Evolutionary conservation across 768 basidiomycete genomes (phyloP), one percentile per base, ranked within the genome.

Genomic region (Auriscalpium microsporum): DNA sequence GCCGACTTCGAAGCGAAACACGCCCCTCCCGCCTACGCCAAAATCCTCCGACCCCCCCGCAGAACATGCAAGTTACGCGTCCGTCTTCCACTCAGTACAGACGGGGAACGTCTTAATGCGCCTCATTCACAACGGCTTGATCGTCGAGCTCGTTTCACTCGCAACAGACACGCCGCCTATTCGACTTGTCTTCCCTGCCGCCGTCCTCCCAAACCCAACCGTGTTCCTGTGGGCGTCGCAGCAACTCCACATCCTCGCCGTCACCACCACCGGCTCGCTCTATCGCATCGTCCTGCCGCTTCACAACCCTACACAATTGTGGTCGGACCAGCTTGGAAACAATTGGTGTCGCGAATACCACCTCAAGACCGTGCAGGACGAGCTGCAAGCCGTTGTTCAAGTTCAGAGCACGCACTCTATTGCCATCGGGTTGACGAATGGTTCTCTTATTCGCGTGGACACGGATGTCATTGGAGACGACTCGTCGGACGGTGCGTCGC

Each of bases 71-170:
- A 77, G 78, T 11, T 79, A 77, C 65, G 77, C 86, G 35, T 76
- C 78, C 17, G 60, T 83, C 52, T 73, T 86, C 55, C 76, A 83
- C 59, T 75, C 83, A 5, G 71, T 75, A 13, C 64, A 69, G 38
- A 80, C 83, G 3, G 86, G 87, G 14, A 77, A 84, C 49, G 75
- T 93, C 52, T 77, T 92, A 51, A 69, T 85, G 48, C 85, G 92
- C 57, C 77, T 90, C 47, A 74, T 92, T 53, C 85, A 92, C 58
- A 81, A 78, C 46, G 86, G 84, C 23, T 70, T 82, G 58, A 83
- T 90, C 50, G 69, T 91, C 45, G 89, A 94, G 64, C 79, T 94
- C 47, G 65, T 83, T 38, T 88, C 90, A n/a, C 72, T 91, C 46
- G 81, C 87, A 6, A 76, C 78, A 1, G 73, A 81, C 59, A 72